Evolutionary conservation across 495 filamentous ascomycete genomes (phyloP).

Genomic region (Hyphodiscus hymeniophilus): DNA sequence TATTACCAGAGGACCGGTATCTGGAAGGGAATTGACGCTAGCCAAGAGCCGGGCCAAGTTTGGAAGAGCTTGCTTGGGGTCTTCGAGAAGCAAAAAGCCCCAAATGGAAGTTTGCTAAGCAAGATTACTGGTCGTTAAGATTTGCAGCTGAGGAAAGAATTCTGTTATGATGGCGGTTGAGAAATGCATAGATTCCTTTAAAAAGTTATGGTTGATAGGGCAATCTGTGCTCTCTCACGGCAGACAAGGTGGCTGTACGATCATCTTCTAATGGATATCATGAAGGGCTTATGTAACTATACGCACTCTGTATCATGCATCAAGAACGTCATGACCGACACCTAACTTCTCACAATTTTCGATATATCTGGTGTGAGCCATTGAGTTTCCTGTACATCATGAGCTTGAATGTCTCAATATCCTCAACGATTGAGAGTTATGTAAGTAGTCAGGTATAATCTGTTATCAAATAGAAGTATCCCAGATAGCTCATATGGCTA

Average conservation of each 20-base stretch:
- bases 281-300: conserved; percentile 12
- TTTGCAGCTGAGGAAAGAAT: background rate
- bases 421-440: too few species aligned
- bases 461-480: too few species aligned
- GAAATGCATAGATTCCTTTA: conserved; percentile 21
- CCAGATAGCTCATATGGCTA: too few species aligned
- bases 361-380: background rate
- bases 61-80: conserved; percentile 88
- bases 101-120: conserved; percentile 35
- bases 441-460: too few species aligned
- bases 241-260: conserved; percentile 16
- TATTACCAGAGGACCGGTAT: conserved; percentile 98
- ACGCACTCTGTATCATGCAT: conserved; percentile 11
- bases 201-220: conserved; percentile 11
- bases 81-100: conserved; percentile 51
- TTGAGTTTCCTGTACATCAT: too few species aligned
- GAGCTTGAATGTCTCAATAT: too few species aligned
- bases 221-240: conserved; percentile 7
- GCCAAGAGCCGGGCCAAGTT: conserved; percentile 90
- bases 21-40: conserved; percentile 93
- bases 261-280: conserved; percentile 16
- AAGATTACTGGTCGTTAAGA: conserved; percentile 32
- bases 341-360: too few species aligned
- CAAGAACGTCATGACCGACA: conserved; percentile 10
- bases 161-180: conserved; percentile 2